Evolutionary conservation across 2,329 filamentous ascomycete species (phyloP).

Genomic region (Pyrenochaeta sp.): DNA sequence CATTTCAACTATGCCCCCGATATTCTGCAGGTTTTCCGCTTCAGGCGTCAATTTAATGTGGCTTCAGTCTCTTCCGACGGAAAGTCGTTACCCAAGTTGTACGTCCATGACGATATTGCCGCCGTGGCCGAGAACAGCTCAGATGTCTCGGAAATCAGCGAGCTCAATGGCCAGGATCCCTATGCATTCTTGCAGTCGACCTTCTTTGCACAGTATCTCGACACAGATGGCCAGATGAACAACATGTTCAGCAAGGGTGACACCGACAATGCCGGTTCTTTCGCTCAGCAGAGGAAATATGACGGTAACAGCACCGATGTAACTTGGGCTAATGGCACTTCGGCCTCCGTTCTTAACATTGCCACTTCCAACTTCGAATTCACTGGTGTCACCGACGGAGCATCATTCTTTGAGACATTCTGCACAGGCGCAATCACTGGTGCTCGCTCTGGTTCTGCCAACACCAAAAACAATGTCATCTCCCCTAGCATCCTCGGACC

Average conservation of each 20-base stretch:
- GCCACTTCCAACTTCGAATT: constrained; percentile 31
- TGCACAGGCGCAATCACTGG: constrained; percentile 24
- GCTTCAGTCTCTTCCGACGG: constrained; percentile 43
- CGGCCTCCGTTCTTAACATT: constrained; percentile 17
- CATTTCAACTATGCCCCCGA: constrained; percentile 38
- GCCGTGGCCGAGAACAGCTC: constrained; percentile 14
- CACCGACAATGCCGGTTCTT: constrained; percentile 23
- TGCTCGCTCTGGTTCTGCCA: constrained; percentile 1
- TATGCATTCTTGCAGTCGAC: constrained; percentile 30
- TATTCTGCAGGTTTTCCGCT: constrained; percentile 36
- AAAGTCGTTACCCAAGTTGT: constrained; percentile 43
- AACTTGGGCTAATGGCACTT: constrained; percentile 43
- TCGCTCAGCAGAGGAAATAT: constrained; percentile 23
- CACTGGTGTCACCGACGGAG: constrained; percentile 40
- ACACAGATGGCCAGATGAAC: constrained; percentile 31
- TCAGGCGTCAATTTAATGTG: constrained; percentile 21
- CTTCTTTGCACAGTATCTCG: constrained; percentile 26
- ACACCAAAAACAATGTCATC: constrained; percentile 8
- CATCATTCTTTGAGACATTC: constrained; percentile 48
- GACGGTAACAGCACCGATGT: constrained; percentile 32
- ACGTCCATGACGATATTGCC: constrained; percentile 28
- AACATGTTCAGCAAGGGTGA: constrained; percentile 32
- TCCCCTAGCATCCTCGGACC: constrained; percentile 16
- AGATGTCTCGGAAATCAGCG: constrained; percentile 33
- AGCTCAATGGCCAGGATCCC: constrained; percentile 36